Evolutionary conservation across 1,284 basidiomycete genomes (phyloP).

Genomic region (Sporisorium scitamineum): DNA sequence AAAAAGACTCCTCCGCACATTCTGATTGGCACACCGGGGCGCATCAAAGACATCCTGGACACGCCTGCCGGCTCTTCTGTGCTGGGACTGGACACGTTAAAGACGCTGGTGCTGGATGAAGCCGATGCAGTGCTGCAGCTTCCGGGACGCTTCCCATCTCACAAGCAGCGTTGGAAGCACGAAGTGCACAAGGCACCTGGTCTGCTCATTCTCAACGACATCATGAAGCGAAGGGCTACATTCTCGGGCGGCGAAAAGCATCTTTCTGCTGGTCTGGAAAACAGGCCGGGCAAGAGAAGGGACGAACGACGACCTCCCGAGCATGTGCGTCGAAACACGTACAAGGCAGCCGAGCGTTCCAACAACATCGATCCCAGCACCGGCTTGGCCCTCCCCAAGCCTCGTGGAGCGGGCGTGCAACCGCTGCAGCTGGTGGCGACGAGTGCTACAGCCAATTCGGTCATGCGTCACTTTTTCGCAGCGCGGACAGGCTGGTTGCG

Average conservation of each 20-base stretch:
- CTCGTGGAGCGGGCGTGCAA: constrained; percentile 30
- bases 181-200: constrained; percentile 62
- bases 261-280: constrained; percentile 61
- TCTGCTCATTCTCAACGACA: constrained; percentile 55
- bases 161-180: constrained; percentile 63
- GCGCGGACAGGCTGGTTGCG: constrained; percentile 67
- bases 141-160: constrained; percentile 62
- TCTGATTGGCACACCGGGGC: constrained; percentile 63
- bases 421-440: constrained; percentile 64
- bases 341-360: constrained; percentile 51
- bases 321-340: constrained; percentile 52
- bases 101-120: constrained; percentile 65
- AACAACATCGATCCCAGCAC: constrained; percentile 14
- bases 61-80: constrained; percentile 47
- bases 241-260: constrained; percentile 60
- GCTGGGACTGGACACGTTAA: constrained; percentile 57
- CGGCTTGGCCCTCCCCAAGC: constrained; percentile 37
- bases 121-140: constrained; percentile 65
- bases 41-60: constrained; percentile 58
- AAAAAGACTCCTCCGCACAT: constrained; percentile 58
- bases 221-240: constrained; percentile 60
- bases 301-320: constrained; percentile 57
- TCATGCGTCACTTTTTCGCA: constrained; percentile 66
- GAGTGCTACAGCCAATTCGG: constrained; percentile 67
- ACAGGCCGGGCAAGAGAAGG: constrained; percentile 33